Evolutionary conservation across 768 basidiomycete genomes (phyloP), one percentile per base, ranked within the genome.

Genomic region (Cystofilobasidium macerans): DNA sequence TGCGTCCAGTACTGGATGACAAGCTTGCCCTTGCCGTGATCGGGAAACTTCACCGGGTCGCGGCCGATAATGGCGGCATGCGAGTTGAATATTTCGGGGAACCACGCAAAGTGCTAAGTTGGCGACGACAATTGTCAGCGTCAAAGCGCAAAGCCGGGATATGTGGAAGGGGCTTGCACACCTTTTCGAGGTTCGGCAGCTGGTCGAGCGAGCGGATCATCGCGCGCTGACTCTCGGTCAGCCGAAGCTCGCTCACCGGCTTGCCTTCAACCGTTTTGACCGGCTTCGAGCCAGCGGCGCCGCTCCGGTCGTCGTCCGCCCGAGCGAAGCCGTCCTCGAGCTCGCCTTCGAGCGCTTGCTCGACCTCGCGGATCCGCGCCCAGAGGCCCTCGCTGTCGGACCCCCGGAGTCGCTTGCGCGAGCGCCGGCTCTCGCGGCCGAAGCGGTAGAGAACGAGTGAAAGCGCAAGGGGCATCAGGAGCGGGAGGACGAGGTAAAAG

Each of bases 401-500:
- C 0, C 36, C 53, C 0, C 32, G 30, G 16, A 61, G n/a, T 30
- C 59, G 40, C 16, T n/a, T 33, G 18, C 35, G 40, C 16, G 32
- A 30, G 13, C 43, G 22, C 16, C 51, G 35, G 20, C 42, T 53
- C 35, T 68, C 47, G 38, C 84, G 76, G 2, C 82, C 76, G 43
- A 91, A 78, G 1, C 83, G 83, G 45, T 83, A 57, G 42, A 87
- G 53, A 32, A 72, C 57, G 47, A 54, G 57, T 14, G 32, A 35
- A 48, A 71, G n/a, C 0, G 61, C 56, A 51, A 69, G 42, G 3
- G 71, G 73, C 0, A 89, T 70, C 14, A 91, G 73, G 48, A 90
- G 48, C 0, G 89, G 89, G 13, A 88, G 75, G 22, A 82, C 64
- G 40, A 62, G 47, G 36, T 30, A 30, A 30, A 76, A 85, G 64